phyloP scores from a whole-genome alignment of 345 rosid genomes.

The Salix brachista region DNA sequence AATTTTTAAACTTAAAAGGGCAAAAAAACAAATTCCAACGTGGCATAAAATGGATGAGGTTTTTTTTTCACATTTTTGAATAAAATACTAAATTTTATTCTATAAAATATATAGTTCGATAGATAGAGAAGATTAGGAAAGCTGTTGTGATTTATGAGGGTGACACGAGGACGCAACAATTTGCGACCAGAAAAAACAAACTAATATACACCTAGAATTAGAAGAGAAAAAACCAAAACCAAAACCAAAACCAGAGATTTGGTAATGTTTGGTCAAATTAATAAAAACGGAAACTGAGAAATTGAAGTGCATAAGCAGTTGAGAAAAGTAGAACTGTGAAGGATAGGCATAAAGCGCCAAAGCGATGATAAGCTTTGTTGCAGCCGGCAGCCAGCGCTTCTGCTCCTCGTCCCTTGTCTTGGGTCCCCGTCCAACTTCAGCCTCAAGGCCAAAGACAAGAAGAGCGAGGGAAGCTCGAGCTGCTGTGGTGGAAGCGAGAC shows the following conservation, averaged over 20 bases:
- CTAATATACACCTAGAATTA: no score
- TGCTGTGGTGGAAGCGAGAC: conserved; percentile 41
- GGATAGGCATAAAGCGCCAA: neutral
- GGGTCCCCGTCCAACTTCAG: neutral
- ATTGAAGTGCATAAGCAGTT: neutral
- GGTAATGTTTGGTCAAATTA: no score
- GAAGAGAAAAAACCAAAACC: neutral
- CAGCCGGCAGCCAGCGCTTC: conserved; percentile 8
- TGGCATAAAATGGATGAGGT: no score
- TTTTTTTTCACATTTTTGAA: no score
- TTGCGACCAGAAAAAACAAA: conserved; percentile 4
- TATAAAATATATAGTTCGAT: no score
- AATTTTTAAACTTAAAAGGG: no score
- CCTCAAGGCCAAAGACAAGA: neutral
- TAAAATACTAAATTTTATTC: no score
- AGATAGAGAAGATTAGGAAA: neutral
- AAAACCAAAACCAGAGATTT: no score
- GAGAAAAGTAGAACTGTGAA: no score
- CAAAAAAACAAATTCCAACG: no score
- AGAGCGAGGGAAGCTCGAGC: conserved; percentile 17
- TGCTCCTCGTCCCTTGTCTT: neutral
- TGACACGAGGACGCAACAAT: conserved; percentile 1
- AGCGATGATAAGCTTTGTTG: conserved; percentile 15
- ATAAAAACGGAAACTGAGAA: neutral
- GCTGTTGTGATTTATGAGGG: neutral